Evolutionary conservation across 2,329 filamentous ascomycete genomes (phyloP), one percentile per base, ranked within the genome.

Genomic region (Venturia nashicola): DNA sequence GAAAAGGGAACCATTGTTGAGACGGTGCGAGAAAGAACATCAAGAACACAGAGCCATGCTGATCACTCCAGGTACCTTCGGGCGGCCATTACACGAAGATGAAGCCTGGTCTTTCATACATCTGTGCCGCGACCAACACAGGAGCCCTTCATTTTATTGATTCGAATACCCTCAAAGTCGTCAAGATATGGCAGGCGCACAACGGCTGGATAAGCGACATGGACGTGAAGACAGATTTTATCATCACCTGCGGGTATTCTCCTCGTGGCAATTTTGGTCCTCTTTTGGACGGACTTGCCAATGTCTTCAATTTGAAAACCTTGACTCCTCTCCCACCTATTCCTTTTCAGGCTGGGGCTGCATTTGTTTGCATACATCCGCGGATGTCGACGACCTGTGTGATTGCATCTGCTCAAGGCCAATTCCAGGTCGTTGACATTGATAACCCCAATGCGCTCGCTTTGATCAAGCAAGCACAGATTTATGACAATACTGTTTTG

Each of bases 361-460:
- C 94, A 43, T 96, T 91, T 77, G 92, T 97, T 51, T 87, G 94
- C 65, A 94, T 99, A 89, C 94, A 99, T 73, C 94, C 95, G 1
- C 88, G 91, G 70, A 89, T 99, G 83, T 88, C 91, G 23, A 97
- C 94, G 0, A 97, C 95, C 0, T 93, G 90, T 70, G 92, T 99
- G 66, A 90, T 99, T 61, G 87, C 92, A 36, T 96, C 93, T 2
- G 91, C 95, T 71, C 89, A 86, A 54, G 94, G 95, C 0, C 91
- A 97, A 74, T 89, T 99, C 74, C 93, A 99, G 72, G 88, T 97
- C 16, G 91, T 97, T 61, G 94, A 99, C 74, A 83, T 99, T 5
- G 91, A 95, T 85, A 96, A 96, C 67, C 90, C 91, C 0, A 92
- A 95, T 71, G 87, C 90, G 23, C 91, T 90, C 71, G 92, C 89